Evolutionary conservation across 345 rosid genomes (phyloP), one percentile per base, ranked within the genome.

Genomic region (Bruguiera sexangula): DNA sequence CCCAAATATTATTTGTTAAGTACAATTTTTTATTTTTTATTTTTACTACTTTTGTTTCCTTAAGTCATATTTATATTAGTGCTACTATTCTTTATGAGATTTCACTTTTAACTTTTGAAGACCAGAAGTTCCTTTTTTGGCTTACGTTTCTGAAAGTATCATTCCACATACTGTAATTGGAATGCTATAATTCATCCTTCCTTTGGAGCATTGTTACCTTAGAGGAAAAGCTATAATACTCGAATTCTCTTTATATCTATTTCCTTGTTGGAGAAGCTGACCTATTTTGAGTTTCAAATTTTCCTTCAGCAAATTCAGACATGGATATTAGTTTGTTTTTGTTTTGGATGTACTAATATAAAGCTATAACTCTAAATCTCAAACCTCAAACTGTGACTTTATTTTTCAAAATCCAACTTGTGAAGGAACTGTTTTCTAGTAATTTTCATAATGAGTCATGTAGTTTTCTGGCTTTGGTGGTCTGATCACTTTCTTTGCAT

Each of bases 401-500:
- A 54, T 1, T 53, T 54, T 19, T 34, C 11, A 9, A 27, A 66
- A 55, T 57, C 13, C 24, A 5, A 15, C 37, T 69, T 11, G 13
- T 46, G 13, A 26, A 18, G 43, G 43, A 26, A 43, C 39, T 2
- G 1, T 30, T 22, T 72, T 7, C 60, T 16, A 21, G 43, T 21
- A 60, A 27, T 56, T 67, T n/a, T 65, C 30, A 43, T 39, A 34
- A 52, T 61, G 60, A 36, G n/a, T n/a, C 67, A 29, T 56, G 67
- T 36, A 66, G 26, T 63, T 59, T 71, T 52, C 60, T 51, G 48
- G 63, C 52, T 58, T 63, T 63, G 26, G 31, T 30, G 39, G 21
- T 70, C 37, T 77, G 71, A 65, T 22, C 52, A 37, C 36, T 72
- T 76, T 67, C 63, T 69, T 69, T 77, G 50, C 65, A 56, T 73